Evolutionary conservation across 2,329 filamentous ascomycete genomes (phyloP), one percentile per base, ranked within the genome.

Genomic region (Orbilia javanica): DNA sequence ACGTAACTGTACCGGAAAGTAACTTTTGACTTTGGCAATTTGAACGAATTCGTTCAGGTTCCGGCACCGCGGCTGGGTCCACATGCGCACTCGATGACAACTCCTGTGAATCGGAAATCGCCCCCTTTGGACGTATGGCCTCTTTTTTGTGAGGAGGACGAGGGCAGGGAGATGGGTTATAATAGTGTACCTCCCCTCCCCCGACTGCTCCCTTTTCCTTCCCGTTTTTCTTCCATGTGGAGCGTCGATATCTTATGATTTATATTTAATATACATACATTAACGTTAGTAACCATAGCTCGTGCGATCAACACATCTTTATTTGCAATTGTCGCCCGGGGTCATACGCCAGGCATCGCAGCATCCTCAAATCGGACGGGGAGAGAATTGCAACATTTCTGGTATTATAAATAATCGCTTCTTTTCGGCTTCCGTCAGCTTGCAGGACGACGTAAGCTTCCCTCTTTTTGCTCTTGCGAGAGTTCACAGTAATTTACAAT

Each of bases 391-490:
- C n/a, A n/a, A n/a, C n/a, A n/a, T n/a, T n/a, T n/a, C n/a, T n/a
- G n/a, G n/a, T 31, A 55, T 68, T 69, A 75, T 75, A 75, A 75
- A 75, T 75, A 75, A 50, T 29, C n/a, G 22, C 4, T n/a, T 34
- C 29, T 27, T 52, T 71, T 63, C 53, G 62, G 53, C 55, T 48
- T 55, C 34, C 20, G 18, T 42, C 46, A 22, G 48, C 34, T 57
- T 62, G 52, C 42, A 70, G 52, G 42, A 48, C 50, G 62, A 60
- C 52, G 70, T 60, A 60, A 66, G 62, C 63, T 63, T n/a, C 42
- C 11, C 27, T 31, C 42, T 27, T 36, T n/a, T 34, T 65, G 18
- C 27, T 15, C 8, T 29, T 13, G n/a, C 48, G 10, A 29, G 11
- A 27, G n/a, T 7, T 1, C 11, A 50, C 20, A 20, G 18, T 48